Conservation (phyloP, 169 alveolate species). For the Cryptosporidium sp. region DNA sequence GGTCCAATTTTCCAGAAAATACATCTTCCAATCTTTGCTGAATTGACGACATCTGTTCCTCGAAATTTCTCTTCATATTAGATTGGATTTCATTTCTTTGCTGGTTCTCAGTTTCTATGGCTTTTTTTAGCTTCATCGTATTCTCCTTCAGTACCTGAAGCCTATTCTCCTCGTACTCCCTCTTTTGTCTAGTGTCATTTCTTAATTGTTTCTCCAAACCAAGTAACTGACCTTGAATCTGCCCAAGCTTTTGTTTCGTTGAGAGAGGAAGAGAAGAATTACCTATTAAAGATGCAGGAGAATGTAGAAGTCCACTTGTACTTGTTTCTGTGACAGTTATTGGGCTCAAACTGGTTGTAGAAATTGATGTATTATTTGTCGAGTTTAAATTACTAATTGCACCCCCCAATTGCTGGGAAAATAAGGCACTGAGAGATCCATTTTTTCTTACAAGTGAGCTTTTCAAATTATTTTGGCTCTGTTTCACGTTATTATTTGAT, state of each 20-base stretch:
- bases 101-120: slow-evolving; percentile 65
- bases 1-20: slow-evolving; percentile 67
- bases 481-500: neutral
- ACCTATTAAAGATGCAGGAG: slow-evolving; percentile 25
- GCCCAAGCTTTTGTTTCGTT: slow-evolving; percentile 69
- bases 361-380: neutral
- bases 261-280: slow-evolving; percentile 57
- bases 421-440: slow-evolving; percentile 23
- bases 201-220: slow-evolving; percentile 69
- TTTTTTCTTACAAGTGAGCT: neutral
- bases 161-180: slow-evolving; percentile 72
- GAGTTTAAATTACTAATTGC: neutral
- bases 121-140: slow-evolving; percentile 49
- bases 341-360: slow-evolving; percentile 14
- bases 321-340: slow-evolving; percentile 5
- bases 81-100: slow-evolving; percentile 45
- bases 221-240: slow-evolving; percentile 67
- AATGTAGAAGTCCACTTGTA: neutral
- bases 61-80: slow-evolving; percentile 47
- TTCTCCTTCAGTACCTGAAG: slow-evolving; percentile 53
- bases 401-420: slow-evolving; percentile 22
- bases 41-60: slow-evolving; percentile 42
- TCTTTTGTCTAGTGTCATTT: slow-evolving; percentile 73
- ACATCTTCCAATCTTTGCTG: slow-evolving; percentile 49
- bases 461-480: neutral